Conservation (phyloP, 108 stramenopile species). For the Nannochloropsis granulata region DNA sequence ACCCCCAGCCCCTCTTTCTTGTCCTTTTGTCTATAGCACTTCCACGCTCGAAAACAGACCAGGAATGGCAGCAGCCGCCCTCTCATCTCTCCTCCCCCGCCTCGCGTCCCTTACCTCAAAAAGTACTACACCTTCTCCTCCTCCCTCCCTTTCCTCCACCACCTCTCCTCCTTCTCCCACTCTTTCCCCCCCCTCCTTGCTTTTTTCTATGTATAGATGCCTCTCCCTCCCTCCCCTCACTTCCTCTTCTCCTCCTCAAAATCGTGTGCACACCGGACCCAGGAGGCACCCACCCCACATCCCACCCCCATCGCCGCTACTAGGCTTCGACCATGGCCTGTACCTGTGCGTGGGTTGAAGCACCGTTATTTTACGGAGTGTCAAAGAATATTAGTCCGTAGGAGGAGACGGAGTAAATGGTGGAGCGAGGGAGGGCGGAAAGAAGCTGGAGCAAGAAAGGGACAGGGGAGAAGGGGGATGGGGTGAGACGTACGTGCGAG, state of each 20-base stretch:
- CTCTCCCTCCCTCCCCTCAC: neutral
- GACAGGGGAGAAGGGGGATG: neutral
- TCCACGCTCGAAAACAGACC: no score
- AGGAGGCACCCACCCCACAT: neutral
- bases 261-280: neutral
- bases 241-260: neutral
- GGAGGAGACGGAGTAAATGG: neutral
- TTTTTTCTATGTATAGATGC: neutral
- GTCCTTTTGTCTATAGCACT: neutral
- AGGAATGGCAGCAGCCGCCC: no score
- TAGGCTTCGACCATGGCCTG: neutral
- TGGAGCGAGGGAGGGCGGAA: neutral
- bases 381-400: neutral
- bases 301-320: neutral
- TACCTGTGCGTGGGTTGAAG: neutral
- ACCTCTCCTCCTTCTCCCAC: neutral
- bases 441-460: neutral
- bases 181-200: neutral
- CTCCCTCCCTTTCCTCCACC: neutral
- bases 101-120: no score
- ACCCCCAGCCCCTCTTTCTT: neutral
- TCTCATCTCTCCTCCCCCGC: no score
- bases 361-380: no score
- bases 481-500: neutral
- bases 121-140: no score